A percentile compares a stretch with the other conserved stretches of the same genome.
Conservation (phyloP, 768 basidiomycete genomes). For the Termitomyces sp. region DNA sequence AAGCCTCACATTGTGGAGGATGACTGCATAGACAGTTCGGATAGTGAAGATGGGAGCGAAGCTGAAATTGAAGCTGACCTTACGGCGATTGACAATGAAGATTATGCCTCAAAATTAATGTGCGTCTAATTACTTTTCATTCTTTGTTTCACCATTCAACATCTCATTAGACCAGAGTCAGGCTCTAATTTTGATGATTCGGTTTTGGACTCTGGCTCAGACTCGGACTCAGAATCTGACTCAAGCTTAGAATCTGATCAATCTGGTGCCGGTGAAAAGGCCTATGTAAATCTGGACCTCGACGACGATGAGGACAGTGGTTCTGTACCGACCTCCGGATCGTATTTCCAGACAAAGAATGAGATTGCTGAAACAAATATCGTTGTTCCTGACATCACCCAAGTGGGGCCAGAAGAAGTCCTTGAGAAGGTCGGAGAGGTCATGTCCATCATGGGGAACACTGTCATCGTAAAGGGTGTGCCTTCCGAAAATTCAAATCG, state of each 20-base stretch:
- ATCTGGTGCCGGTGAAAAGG: constrained; percentile 12
- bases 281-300: constrained; percentile 24
- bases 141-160: constrained; percentile 3
- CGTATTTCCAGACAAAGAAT: constrained; percentile 62
- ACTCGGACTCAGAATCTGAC: constrained; percentile 31
- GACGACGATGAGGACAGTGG: constrained; percentile 56
- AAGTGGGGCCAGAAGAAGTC: constrained; percentile 56
- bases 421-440: constrained; percentile 78
- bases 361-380: constrained; percentile 59
- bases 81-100: constrained; percentile 31
- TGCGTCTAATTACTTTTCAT: constrained; percentile 12
- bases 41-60: constrained; percentile 54
- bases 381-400: constrained; percentile 53
- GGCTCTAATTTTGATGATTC: constrained; percentile 2
- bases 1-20: constrained; percentile 15
- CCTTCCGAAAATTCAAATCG: constrained; percentile 35
- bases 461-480: constrained; percentile 68
- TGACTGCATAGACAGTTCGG: constrained; percentile 52
- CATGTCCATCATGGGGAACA: constrained; percentile 64
- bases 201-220: constrained; percentile 17
- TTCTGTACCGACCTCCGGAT: constrained; percentile 27
- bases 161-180: constrained; percentile 10
- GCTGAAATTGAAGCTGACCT: constrained; percentile 70
- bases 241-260: constrained; percentile 29
- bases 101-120: constrained; percentile 21